Conservation (phyloP, 1,139 yeast species). For the Hyphopichia wangnamkhiaoensis region DNA sequence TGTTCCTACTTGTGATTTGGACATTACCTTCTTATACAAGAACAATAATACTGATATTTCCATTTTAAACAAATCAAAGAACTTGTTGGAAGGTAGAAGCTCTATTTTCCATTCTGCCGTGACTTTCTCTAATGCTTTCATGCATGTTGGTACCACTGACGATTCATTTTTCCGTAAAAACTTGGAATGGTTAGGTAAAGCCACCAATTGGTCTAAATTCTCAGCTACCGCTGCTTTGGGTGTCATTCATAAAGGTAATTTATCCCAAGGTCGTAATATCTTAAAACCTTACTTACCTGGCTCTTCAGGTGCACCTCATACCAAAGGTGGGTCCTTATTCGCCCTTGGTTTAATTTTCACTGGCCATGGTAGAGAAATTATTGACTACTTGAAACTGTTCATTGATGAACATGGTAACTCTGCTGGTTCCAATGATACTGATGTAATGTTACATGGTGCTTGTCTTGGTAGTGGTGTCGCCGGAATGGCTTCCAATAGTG, state of each 20-base stretch:
- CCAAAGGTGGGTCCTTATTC: slow-evolving; percentile 94
- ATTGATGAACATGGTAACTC: slow-evolving; percentile 69
- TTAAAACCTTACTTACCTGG: slow-evolving; percentile 93
- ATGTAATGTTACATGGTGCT: slow-evolving; percentile 93
- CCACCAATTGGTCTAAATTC: slow-evolving; percentile 97
- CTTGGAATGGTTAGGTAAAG: slow-evolving; percentile 94
- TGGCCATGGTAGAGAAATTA: slow-evolving; percentile 90
- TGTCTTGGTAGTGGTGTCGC: slow-evolving; percentile 95
- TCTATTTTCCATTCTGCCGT: slow-evolving; percentile 96
- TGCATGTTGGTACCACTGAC: slow-evolving; percentile 96
- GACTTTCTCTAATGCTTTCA: slow-evolving; percentile 90
- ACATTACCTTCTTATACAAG: slow-evolving; percentile 81
- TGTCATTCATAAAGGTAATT: slow-evolving; percentile 93
- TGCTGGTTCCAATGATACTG: slow-evolving; percentile 74
- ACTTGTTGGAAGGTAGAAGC: slow-evolving; percentile 83
- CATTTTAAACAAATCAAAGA: slow-evolving; percentile 80
- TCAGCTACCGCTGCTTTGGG: slow-evolving; percentile 98
- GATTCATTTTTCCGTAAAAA: slow-evolving; percentile 90
- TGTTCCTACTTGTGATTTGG: slow-evolving; percentile 91
- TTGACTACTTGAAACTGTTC: slow-evolving; percentile 75
- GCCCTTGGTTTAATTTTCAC: slow-evolving; percentile 95
- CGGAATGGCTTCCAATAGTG: slow-evolving; percentile 88
- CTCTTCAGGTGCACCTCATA: slow-evolving; percentile 74
- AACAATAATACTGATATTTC: slow-evolving; percentile 86
- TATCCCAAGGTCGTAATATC: slow-evolving; percentile 85